Base-by-base conservation (phyloP, 495 filamentous ascomycete genomes). In the Penicillium pancosmium region DNA sequence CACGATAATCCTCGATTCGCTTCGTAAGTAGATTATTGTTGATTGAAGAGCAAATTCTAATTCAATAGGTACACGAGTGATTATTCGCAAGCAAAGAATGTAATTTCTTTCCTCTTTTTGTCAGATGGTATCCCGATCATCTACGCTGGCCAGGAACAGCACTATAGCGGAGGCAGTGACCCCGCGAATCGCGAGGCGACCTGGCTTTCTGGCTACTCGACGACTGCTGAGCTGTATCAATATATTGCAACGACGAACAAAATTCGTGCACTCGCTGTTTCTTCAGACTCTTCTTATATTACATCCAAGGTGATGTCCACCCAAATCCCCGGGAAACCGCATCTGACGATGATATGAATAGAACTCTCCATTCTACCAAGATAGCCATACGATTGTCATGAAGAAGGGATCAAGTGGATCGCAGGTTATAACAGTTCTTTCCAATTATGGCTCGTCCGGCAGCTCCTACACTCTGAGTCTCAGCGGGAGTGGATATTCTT, bases 91-190 rank as follows among this genome's bases (percentile, higher is more conserved):
- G 78, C 84, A 7, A 86, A 85, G 72, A 89, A 93, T 67, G 87
- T 83, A 2, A 82, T 91, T 53, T 83, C 89, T 0, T 91, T 87
- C 63, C 83, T 82, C 21, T 83, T 93, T 51, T 80, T 94, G 19
- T 77, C 80, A 4, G 89, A 91, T 59, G 86, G 85, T 5, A 84
- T 88, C 40, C 86, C 86, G 2, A 86, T 88, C 63, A 76, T 81
- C 59, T 90, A 89, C 61, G 73, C 80, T 10, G 91, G 91, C 6
- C 88, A 92, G 64, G 91, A 93, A 67, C 90, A 93, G 60, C 84
- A 86, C 51, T 92, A 86, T 64, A 67, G 69, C 15, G 89, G 90
- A 31, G 80, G 78, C 15, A 76, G 56, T 35, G 87, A 87, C 50
- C 90, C 90, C 0, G 68, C 72, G 34, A 90, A 93, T 65, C 85